Evolutionary conservation across 352 stramenopile species (phyloP), one percentile per base, ranked within the genome.

Genomic region (Pythium oligandrum): DNA sequence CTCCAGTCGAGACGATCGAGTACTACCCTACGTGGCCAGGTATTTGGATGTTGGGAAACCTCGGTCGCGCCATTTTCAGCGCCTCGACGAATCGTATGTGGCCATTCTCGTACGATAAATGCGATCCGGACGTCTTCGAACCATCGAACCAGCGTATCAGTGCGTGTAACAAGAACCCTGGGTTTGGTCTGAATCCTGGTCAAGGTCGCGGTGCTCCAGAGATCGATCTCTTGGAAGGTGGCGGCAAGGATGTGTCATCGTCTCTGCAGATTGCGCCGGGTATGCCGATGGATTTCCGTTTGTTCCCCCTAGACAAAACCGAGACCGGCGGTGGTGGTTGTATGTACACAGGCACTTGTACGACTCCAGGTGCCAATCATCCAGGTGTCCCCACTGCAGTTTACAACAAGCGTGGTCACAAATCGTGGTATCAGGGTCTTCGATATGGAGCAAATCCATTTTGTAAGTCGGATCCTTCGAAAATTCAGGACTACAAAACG

Each of bases 161-260:
- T 34, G 91, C 78, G 5, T 98, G 91, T 61, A 89, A 96, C 58
- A 45, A 59, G 12, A 71, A 83, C 48, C 88, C 90, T 52, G 89
- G 96, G 53, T 97, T 73, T 66, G 88, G 87, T 1, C 59, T 98
- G 30, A 58, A 67, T 49, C 53, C 59, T 31, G 58, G 59, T 34
- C 59, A 67, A 33, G 59, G 59, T 2, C 70, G 90, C 9, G 90
- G 90, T 42, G 79, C 86, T 36, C 89, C 90, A 1, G 90, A 97
- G 63, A 97, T 97, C 64, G 90, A 97, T 71, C 73, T 97, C 32
- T 64, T 97, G 6, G 90, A 75, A 96, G 74, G 82, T 71, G 66
- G 63, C 46, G 66, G 63, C 7, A 43, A 45, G 70, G 46, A 61
- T 53, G 61, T 93, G 64, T 95, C 82, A 32, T 80, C 79, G 48